These are phyloP conservation scores for Carex cristatella DNA, from an alignment of 176 grass and related monocot species.

Conservation along the genomic window DNA sequence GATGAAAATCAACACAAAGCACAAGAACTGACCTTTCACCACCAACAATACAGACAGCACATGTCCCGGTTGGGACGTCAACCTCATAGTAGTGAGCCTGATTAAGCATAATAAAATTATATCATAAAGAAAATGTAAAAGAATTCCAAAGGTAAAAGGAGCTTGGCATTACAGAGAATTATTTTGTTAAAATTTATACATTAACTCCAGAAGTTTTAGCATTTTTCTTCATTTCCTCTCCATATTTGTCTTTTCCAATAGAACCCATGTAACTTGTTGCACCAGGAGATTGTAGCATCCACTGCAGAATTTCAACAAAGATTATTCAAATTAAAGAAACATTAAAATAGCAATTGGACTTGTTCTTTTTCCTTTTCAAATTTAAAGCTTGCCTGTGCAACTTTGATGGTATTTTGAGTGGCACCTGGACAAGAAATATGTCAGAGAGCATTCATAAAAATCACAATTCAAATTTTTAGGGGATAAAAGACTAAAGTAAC, in stretches of 20 bases:
- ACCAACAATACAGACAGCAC: constrained; percentile 96
- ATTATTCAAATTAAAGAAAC: background rate
- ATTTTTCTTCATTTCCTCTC: constrained; percentile 93
- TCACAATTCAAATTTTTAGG: constrained; percentile 12
- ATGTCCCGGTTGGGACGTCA: constrained; percentile 84
- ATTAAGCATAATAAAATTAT: constrained; percentile 21
- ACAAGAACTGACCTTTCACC: constrained; percentile 65
- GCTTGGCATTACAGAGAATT: constrained; percentile 4
- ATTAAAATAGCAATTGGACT: background rate
- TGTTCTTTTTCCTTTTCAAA: background rate
- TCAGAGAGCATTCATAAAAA: constrained; percentile 19
- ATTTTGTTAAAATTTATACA: constrained; percentile 31
- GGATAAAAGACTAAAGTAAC: background rate
- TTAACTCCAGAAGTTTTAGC: constrained; percentile 65
- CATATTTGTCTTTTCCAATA: constrained; percentile 96
- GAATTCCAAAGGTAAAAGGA: background rate
- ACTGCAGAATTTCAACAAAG: constrained; percentile 54
- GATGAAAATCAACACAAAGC: constrained; percentile 7
- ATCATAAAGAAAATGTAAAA: background rate
- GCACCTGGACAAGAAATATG: constrained; percentile 50
- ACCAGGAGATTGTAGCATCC: constrained; percentile 94
- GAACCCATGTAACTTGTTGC: constrained; percentile 94
- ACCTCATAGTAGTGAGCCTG: constrained; percentile 92
- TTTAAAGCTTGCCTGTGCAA: constrained; percentile 72
- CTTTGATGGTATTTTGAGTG: constrained; percentile 95